phyloP scores from a whole-genome alignment of 495 filamentous ascomycete genomes.

The Hypoxylon fuscum region DNA sequence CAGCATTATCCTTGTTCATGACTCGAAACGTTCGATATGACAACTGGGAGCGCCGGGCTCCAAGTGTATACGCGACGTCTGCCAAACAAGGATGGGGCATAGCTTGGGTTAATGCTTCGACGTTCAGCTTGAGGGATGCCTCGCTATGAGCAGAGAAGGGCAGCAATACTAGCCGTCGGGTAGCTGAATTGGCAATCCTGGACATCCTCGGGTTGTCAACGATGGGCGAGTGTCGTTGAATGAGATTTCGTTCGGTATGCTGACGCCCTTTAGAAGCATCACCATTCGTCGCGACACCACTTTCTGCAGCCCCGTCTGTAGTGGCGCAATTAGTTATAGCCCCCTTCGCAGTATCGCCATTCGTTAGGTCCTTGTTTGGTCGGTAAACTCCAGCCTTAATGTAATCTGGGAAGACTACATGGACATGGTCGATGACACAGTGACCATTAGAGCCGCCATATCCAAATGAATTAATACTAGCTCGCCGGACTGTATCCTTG shows the following conservation, averaged over 20 bases:
- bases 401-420: slow-evolving; percentile 15
- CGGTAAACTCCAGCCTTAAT: slow-evolving; percentile 7
- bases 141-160: slow-evolving; percentile 46
- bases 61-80: slow-evolving; percentile 51
- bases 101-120: slow-evolving; percentile 33
- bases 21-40: slow-evolving; percentile 37
- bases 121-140: slow-evolving; percentile 40
- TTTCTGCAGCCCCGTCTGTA: too few species aligned
- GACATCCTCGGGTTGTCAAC: neutral
- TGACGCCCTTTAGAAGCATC: too few species aligned
- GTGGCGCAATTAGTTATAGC: too few species aligned
- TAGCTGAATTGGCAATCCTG: neutral
- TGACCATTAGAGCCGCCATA: slow-evolving; percentile 21
- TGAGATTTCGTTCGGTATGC: too few species aligned
- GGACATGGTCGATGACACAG: slow-evolving; percentile 21
- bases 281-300: too few species aligned
- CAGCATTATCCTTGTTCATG: slow-evolving; percentile 21
- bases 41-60: slow-evolving; percentile 34
- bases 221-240: neutral
- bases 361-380: too few species aligned
- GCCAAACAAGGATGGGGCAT: slow-evolving; percentile 33
- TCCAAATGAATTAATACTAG: slow-evolving; percentile 13
- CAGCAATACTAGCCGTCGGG: slow-evolving; percentile 31
- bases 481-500: neutral
- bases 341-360: too few species aligned